phyloP scores from a whole-genome alignment of 352 stramenopile species.

The Globisporangium nagaii region DNA sequence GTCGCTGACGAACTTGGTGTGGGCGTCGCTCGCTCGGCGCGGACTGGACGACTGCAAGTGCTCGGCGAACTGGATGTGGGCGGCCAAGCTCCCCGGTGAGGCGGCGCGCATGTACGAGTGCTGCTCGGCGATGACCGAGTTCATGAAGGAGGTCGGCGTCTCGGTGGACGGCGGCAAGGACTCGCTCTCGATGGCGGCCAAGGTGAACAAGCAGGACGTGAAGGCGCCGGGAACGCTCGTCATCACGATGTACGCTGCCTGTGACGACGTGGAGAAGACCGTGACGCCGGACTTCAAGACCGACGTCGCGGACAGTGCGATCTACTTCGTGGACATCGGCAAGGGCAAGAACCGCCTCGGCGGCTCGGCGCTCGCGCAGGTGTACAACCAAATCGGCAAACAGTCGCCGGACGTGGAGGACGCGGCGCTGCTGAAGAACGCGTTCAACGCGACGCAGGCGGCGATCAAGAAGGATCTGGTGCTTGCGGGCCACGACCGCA shows the following conservation, averaged over 20 bases:
- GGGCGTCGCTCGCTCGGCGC: constrained; percentile 87
- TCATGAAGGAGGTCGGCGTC: constrained; percentile 94
- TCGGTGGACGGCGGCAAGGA: constrained; percentile 99
- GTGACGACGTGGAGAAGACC: constrained; percentile 95
- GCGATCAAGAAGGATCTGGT: constrained; percentile 90
- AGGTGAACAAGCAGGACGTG: constrained; percentile 92
- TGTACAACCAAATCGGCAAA: constrained; percentile 85
- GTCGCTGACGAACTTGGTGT: constrained; percentile 98
- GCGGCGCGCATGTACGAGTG: constrained; percentile 98
- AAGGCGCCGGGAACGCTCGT: constrained; percentile 97
- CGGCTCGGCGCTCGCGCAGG: constrained; percentile 95
- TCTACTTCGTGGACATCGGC: constrained; percentile 96
- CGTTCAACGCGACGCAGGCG: constrained; percentile 92
- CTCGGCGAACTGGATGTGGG: constrained; percentile 99
- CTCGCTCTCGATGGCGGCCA: constrained; percentile 98
- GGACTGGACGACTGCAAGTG: constrained; percentile 97
- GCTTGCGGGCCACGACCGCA: constrained; percentile 97
- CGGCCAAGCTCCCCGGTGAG: constrained; percentile 98
- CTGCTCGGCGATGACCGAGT: constrained; percentile 93
- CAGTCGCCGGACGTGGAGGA: constrained; percentile 92
- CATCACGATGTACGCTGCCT: constrained; percentile 97
- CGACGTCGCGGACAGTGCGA: constrained; percentile 52
- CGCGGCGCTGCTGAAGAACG: constrained; percentile 88
- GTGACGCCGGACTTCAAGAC: constrained; percentile 98
- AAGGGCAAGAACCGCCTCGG: constrained; percentile 90